phyloP scores from a whole-genome alignment of 1,284 basidiomycete genomes.

The Termitomyces sp. region DNA sequence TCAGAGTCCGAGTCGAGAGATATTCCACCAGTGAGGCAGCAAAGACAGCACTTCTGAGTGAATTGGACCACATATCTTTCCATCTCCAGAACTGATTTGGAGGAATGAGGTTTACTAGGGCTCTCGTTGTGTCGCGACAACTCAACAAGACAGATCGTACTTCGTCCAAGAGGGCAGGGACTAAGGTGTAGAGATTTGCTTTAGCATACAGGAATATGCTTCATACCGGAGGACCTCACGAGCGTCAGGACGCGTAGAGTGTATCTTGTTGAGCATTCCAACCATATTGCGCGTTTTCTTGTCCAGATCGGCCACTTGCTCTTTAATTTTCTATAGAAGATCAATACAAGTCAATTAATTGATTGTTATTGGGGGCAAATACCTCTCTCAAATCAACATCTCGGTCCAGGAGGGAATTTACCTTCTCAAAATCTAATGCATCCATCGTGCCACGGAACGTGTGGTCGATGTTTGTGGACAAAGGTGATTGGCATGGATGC shows the following conservation, averaged over 20 bases:
- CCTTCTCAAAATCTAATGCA: conserved; percentile 42
- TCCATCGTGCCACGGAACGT: conserved; percentile 38
- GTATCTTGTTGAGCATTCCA: conserved; percentile 68
- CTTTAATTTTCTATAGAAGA: conserved; percentile 62
- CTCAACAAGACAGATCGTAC: conserved; percentile 51
- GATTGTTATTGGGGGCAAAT: conserved; percentile 1
- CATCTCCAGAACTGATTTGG: conserved; percentile 76
- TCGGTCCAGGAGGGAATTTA: conserved; percentile 29
- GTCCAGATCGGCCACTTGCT: conserved; percentile 66
- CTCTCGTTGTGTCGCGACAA: conserved; percentile 48
- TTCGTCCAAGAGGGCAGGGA: conserved; percentile 53
- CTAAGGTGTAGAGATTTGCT: conserved; percentile 31
- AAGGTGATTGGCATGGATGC: neutral
- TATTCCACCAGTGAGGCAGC: conserved; percentile 64
- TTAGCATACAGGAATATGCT: neutral
- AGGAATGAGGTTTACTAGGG: conserved; percentile 55
- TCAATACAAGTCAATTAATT: conserved; percentile 2
- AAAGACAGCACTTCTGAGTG: conserved; percentile 61
- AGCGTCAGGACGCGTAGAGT: conserved; percentile 60
- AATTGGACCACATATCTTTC: conserved; percentile 74
- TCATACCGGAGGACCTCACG: conserved; percentile 38
- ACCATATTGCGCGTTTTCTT: conserved; percentile 64
- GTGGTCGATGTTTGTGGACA: neutral
- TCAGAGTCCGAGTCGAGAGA: conserved; percentile 53
- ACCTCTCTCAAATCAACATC: conserved; percentile 31